A percentile compares a stretch with the other conserved stretches of the same genome.
Evolutionary conservation across 768 basidiomycete species (phyloP).

Genomic region (Lactifluus subvellereus): DNA sequence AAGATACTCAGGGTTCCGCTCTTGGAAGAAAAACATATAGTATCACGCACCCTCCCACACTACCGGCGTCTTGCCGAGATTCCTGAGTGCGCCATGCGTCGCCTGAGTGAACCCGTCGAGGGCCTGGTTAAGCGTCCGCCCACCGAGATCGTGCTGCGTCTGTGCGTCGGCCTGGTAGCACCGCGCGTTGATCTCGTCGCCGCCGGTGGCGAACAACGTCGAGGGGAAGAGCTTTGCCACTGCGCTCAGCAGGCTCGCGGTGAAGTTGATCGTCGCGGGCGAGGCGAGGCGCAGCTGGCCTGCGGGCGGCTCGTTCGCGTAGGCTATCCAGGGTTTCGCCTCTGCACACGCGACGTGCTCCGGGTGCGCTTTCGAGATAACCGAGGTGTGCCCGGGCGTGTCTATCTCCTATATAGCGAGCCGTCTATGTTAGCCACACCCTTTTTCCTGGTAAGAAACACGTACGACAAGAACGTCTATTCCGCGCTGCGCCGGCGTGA

Average conservation of each 20-base stretch:
- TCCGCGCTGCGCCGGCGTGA: constrained; percentile 34
- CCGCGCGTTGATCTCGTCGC: constrained; percentile 68
- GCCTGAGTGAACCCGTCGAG: constrained; percentile 54
- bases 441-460: not conserved
- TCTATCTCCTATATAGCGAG: constrained; percentile 67
- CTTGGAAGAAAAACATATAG: not conserved
- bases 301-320: constrained; percentile 71
- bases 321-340: constrained; percentile 51
- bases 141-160: constrained; percentile 43
- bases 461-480: constrained; percentile 43
- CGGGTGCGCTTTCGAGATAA: constrained; percentile 59
- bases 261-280: constrained; percentile 53
- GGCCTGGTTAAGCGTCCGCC: constrained; percentile 57
- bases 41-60: constrained; percentile 65
- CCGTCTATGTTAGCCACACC: not conserved
- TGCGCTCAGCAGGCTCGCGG: constrained; percentile 44
- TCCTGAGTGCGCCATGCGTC: constrained; percentile 51
- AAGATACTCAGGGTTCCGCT: not conserved
- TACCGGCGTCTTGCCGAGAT: constrained; percentile 64
- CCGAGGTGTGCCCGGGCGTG: constrained; percentile 75
- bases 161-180: constrained; percentile 60
- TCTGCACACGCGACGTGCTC: constrained; percentile 66
- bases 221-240: constrained; percentile 50
- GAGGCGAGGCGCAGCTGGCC: constrained; percentile 77
- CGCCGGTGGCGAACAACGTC: constrained; percentile 70